Conservation (phyloP, 2,329 filamentous ascomycete genomes). For the Colletotrichum sp. region DNA sequence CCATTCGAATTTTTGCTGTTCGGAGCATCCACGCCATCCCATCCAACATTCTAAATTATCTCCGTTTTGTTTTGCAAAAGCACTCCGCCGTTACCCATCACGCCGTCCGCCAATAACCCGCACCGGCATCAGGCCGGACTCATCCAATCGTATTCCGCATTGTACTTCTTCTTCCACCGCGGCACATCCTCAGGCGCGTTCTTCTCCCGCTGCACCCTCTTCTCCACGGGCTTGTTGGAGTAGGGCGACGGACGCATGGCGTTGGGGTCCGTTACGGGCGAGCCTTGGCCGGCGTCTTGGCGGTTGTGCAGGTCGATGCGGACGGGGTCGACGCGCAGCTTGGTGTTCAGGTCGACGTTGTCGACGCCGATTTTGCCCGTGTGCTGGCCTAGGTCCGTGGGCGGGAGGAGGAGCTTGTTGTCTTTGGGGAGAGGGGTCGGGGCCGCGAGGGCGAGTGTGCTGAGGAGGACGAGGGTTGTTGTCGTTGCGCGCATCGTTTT, state of each 20-base stretch:
- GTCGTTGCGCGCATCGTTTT: not conserved
- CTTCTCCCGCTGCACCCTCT: not conserved
- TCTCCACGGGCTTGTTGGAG: not conserved
- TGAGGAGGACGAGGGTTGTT: not conserved
- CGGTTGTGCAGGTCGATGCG: not conserved
- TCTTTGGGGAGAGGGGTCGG: conserved; percentile 5
- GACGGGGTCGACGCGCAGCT: conserved; percentile 13
- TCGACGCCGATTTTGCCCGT: conserved; percentile 16
- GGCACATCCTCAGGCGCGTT: not conserved
- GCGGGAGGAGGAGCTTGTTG: not conserved
- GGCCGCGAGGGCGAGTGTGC: not conserved
- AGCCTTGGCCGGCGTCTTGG: not conserved
- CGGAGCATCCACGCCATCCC: not conserved
- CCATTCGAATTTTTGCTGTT: fast-evolving
- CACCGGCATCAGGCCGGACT: not conserved
- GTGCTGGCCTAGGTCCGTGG: not conserved
- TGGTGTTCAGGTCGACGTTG: not conserved
- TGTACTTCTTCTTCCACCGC: not conserved
- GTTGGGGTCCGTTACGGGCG: not conserved
- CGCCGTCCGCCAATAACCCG: not conserved
- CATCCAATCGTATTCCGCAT: not conserved
- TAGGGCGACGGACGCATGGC: not conserved
- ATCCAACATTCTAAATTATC: not conserved
- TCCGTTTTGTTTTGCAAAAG: not conserved
- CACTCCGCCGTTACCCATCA: not conserved